Base-by-base conservation (phyloP, 768 basidiomycete species). In the Hygrocybe punicea region DNA sequence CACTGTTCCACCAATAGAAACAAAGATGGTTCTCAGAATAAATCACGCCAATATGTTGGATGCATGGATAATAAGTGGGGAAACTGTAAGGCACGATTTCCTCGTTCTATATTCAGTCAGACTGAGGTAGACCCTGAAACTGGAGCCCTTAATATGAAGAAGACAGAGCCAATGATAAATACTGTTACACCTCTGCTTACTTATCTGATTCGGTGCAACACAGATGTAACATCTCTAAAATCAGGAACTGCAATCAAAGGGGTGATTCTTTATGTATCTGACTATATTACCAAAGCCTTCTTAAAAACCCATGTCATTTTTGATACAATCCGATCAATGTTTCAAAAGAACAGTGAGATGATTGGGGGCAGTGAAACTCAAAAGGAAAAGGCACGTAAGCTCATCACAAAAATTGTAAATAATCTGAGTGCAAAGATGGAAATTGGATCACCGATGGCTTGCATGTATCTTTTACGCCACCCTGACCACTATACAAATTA, bases 221-320 rank as follows among this genome's bases (percentile, higher is more conserved):
- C 74, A 21, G 72, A 78, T 63, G 65, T 69, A 1, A 71, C 66
- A 0, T 65, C 62, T 58, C 51, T 75, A 14, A 45, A 62, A 10
- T 74, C 73, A 23, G 73, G 75, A 7, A 76, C 75, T 14, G 67
- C 70, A 1, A 63, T 78, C 1, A 72, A 72, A 24, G 66, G 67
- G 9, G 62, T 71, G 3, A 60, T 70, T 1, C 56, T 63, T 11
- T 73, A 76, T 64, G 62, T 75, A 0, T 68, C 73, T 9, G 72
- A 77, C 56, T 77, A 76, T 53, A 65, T 76, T 5, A 72, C 72
- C 0, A 77, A 78, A 56, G 34, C 58, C 1, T 33, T 51, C 2
- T 40, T 76, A 4, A 75, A 73, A 42, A 76, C 72, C 2, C 51
- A 74, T 61, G 69, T 11, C 25, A 65, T 74, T 8, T 73, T 76